These are phyloP conservation scores for Cinchona pubescens DNA, from an alignment of 257 asterid genomes.

Conservation along the genomic window DNA sequence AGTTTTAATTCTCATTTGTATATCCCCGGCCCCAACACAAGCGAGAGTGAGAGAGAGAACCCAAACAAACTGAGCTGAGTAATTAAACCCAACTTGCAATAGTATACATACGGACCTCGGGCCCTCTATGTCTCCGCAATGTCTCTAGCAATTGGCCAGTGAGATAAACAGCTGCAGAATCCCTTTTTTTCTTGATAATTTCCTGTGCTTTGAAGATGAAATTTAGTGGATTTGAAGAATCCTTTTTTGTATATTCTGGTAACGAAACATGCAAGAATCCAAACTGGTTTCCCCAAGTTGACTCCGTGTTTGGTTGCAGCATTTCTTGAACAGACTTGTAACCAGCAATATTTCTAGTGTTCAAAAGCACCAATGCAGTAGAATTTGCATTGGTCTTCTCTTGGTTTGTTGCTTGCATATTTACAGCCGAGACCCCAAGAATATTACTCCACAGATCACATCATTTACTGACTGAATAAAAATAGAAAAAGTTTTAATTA, in stretches of 20 bases:
- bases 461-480: conserved; percentile 60
- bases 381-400: conserved; percentile 35
- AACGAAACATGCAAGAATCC: conserved; percentile 69
- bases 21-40: too few relatives aligned
- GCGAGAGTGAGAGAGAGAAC: too few relatives aligned
- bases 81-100: too few relatives aligned
- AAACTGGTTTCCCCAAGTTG: conserved; percentile 82
- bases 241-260: conserved; percentile 24
- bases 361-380: conserved; percentile 74
- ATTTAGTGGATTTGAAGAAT: conserved; percentile 33
- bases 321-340: conserved; percentile 65
- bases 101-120: conserved; percentile 44
- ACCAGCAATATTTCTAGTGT: conserved; percentile 63
- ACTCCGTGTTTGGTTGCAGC: conserved; percentile 47
- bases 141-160: conserved; percentile 60
- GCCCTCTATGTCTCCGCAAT: conserved; percentile 46
- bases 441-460: conserved; percentile 64
- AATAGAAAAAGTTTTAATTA: background rate
- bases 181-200: conserved; percentile 42
- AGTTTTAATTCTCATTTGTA: too few relatives aligned
- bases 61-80: too few relatives aligned
- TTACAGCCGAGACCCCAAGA: conserved; percentile 58
- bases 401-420: conserved; percentile 45
- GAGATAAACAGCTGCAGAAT: conserved; percentile 53
- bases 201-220: conserved; percentile 45